These are phyloP conservation scores for Puccinia hordei DNA, from an alignment of 1,284 basidiomycete species.

Conservation along the genomic window DNA sequence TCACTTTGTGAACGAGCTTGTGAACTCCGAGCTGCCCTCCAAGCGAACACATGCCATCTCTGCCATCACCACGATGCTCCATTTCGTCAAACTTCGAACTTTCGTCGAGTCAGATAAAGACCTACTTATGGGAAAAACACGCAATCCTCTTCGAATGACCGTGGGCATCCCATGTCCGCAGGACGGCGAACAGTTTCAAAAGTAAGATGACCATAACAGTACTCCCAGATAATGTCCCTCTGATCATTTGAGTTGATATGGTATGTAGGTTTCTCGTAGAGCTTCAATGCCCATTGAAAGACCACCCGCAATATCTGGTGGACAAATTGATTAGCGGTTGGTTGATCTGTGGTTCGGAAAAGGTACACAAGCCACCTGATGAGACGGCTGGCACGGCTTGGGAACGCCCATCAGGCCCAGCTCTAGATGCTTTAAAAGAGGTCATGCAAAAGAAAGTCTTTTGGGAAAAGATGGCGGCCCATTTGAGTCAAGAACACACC, in stretches of 20 bases:
- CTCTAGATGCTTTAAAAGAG: slow-evolving; percentile 67
- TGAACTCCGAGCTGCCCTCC: slow-evolving; percentile 73
- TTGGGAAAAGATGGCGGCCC: slow-evolving; percentile 63
- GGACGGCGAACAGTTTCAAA: slow-evolving; percentile 24
- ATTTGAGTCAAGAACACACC: slow-evolving; percentile 59
- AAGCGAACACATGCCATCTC: slow-evolving; percentile 67
- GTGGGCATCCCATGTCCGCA: slow-evolving; percentile 52
- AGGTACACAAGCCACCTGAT: slow-evolving; percentile 64
- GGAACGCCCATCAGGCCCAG: slow-evolving; percentile 68
- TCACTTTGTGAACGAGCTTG: slow-evolving; percentile 57
- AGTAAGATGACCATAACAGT: not conserved
- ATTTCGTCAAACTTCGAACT: slow-evolving; percentile 80
- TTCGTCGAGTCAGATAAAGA: slow-evolving; percentile 68
- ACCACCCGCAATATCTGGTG: slow-evolving; percentile 62
- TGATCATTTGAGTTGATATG: not conserved
- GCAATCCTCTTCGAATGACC: slow-evolving; percentile 69
- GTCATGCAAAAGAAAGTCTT: slow-evolving; percentile 66
- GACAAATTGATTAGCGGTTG: slow-evolving; percentile 85
- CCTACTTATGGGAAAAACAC: slow-evolving; percentile 77
- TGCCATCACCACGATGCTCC: slow-evolving; percentile 73
- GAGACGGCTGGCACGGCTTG: slow-evolving; percentile 61
- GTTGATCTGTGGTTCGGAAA: slow-evolving; percentile 73
- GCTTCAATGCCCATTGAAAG: slow-evolving; percentile 18
- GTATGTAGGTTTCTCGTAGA: slow-evolving; percentile 18
- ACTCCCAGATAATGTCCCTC: not conserved